phyloP scores from a whole-genome alignment of 805 yeast genomes.

The Torulaspora franciscae region DNA sequence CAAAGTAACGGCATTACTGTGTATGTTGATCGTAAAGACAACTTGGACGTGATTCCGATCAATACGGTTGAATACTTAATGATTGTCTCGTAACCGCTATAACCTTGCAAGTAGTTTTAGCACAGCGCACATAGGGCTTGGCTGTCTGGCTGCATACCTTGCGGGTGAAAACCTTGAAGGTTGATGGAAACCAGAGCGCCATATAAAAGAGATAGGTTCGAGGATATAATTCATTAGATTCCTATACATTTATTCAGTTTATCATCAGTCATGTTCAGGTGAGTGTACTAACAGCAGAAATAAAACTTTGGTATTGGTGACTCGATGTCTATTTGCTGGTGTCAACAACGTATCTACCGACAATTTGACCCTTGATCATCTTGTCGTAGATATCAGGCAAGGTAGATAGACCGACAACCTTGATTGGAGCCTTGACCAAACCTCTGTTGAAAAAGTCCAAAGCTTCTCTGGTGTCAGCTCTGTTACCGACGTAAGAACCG shows the following conservation, averaged over 20 bases:
- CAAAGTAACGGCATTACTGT: too few relatives aligned
- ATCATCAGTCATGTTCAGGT: conserved; percentile 6
- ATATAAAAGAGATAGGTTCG: not conserved
- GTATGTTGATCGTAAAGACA: too few relatives aligned
- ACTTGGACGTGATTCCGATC: too few relatives aligned
- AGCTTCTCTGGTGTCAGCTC: conserved; percentile 80
- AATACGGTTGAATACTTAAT: not conserved
- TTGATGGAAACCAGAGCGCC: not conserved
- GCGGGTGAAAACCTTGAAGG: conserved; percentile 1
- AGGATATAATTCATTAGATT: not conserved
- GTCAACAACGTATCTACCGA: conserved; percentile 83
- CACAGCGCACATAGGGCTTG: too few relatives aligned
- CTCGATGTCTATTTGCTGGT: conserved; percentile 43
- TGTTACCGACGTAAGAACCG: conserved; percentile 87
- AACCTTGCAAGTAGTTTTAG: conserved; percentile 1
- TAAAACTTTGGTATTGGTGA: not conserved
- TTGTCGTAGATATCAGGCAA: conserved; percentile 60
- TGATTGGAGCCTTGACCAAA: conserved; percentile 62
- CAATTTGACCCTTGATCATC: conserved; percentile 77
- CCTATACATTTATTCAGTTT: conserved; percentile 2
- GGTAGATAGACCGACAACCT: conserved; percentile 67
- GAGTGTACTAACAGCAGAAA: not conserved
- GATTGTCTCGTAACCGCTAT: not conserved
- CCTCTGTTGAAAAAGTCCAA: conserved; percentile 66
- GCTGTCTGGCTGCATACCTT: not conserved